A percentile compares a stretch with the other conserved stretches of the same genome.
Conservation (phyloP, 176 grass and related monocot genomes). For the Ananas comosus region DNA sequence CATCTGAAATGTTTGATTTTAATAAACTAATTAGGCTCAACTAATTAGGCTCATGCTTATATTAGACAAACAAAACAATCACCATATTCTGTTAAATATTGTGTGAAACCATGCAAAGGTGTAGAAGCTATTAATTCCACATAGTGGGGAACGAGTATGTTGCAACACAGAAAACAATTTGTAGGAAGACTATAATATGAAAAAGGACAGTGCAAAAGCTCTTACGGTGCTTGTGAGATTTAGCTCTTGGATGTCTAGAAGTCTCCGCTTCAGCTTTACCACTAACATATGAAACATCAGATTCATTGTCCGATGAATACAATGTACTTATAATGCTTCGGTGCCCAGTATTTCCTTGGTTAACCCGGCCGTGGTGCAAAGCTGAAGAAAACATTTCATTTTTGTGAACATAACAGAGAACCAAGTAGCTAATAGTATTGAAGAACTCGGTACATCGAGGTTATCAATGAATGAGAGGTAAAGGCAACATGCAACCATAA, state of each 20-base stretch:
- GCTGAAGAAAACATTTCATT: slow-evolving; percentile 25
- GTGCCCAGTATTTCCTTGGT: slow-evolving; percentile 8
- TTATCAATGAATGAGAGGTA: not conserved
- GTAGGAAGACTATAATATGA: not conserved
- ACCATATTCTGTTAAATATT: not conserved
- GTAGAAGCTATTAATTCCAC: not conserved
- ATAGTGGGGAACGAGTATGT: not conserved
- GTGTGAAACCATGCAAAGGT: not conserved
- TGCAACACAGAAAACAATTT: not conserved
- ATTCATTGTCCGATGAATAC: slow-evolving; percentile 3
- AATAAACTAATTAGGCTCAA: not conserved
- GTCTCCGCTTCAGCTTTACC: slow-evolving; percentile 12
- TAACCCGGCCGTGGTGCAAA: slow-evolving; percentile 25
- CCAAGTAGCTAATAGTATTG: not conserved
- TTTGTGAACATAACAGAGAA: not conserved
- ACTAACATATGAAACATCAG: slow-evolving; percentile 22
- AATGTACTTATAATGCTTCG: slow-evolving; percentile 5
- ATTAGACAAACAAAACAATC: not conserved
- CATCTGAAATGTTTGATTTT: slow-evolving; percentile 50
- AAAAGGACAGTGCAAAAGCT: not conserved
- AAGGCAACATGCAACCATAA: not conserved
- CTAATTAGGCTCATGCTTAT: not conserved
- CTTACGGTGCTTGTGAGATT: slow-evolving; percentile 32
- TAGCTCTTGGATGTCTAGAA: slow-evolving; percentile 18
- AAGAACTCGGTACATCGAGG: not conserved